A percentile compares a stretch with the other conserved stretches of the same genome.
These are phyloP conservation scores for Talaromyces piceae DNA, from an alignment of 2,329 filamentous ascomycete species.

Conservation along the genomic window DNA sequence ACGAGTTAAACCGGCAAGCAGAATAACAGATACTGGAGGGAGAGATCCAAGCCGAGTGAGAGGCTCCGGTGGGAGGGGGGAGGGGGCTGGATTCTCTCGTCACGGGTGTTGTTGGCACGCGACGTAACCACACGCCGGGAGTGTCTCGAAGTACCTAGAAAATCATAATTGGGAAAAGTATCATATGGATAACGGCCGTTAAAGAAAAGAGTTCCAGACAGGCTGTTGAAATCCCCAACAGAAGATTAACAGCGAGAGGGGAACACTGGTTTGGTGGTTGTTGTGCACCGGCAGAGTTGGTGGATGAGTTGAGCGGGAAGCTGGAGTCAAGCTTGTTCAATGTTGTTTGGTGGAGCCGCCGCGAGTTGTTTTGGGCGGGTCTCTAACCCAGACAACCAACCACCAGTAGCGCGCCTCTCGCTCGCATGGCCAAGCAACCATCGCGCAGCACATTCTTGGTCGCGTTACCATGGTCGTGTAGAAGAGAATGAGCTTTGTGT, in stretches of 20 bases:
- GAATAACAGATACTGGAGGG: conserved; percentile 11
- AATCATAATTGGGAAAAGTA: conserved; percentile 9
- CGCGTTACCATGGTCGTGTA: conserved; percentile 2
- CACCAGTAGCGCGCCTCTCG: conserved; percentile 23
- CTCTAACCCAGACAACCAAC: conserved; percentile 27
- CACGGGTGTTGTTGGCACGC: conserved; percentile 25
- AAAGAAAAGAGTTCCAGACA: conserved; percentile 7
- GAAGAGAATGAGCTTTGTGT: neutral
- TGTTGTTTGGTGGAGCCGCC: conserved; percentile 18
- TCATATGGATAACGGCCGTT: conserved; percentile 1
- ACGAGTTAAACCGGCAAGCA: conserved; percentile 20
- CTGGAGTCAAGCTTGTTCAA: conserved; percentile 20
- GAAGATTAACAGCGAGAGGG: conserved; percentile 10
- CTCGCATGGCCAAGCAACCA: neutral
- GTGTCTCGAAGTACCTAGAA: conserved; percentile 12
- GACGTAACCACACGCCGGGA: conserved; percentile 22
- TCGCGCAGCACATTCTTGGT: conserved; percentile 13
- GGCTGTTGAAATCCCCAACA: neutral
- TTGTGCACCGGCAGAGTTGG: neutral
- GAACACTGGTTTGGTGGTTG: conserved; percentile 13
- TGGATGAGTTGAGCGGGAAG: conserved; percentile 11
- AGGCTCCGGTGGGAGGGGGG: too few relatives aligned
- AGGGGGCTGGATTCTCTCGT: conserved; percentile 25
- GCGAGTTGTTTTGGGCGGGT: conserved; percentile 18
- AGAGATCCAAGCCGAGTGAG: conserved; percentile 15